phyloP scores from a whole-genome alignment of 192 early-diverging fungal genomes.

The Mortierella hygrophila region DNA sequence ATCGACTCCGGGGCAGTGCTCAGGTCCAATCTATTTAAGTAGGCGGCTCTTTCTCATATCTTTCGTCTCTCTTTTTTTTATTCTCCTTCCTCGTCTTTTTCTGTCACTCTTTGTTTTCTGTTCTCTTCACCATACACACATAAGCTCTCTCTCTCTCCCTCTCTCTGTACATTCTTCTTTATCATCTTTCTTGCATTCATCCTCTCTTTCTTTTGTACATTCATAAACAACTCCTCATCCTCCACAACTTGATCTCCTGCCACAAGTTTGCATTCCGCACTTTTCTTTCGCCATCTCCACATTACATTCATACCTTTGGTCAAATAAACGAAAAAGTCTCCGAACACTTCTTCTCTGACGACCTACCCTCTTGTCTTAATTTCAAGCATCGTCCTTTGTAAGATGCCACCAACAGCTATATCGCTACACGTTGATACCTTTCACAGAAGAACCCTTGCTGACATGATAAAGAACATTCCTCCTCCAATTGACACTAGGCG shows the following conservation, averaged over 20 bases:
- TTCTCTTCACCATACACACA: not conserved
- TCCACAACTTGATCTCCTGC: not conserved
- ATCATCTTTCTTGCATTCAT: not conserved
- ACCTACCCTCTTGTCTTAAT: not conserved
- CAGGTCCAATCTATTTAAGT: not conserved
- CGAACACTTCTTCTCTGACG: not conserved
- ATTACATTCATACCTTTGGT: conserved; percentile 1
- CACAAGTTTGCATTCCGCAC: not conserved
- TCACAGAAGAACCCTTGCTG: not conserved
- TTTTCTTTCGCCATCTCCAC: not conserved
- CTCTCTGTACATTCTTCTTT: not conserved
- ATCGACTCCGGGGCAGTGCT: conserved; percentile 7
- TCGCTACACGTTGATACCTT: not conserved
- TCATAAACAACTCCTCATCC: not conserved
- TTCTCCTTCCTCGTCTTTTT: not conserved
- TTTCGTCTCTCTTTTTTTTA: not conserved
- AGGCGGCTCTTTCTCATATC: too few relatives aligned
- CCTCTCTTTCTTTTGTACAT: not conserved
- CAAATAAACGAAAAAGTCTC: not conserved
- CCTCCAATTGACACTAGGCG: not conserved
- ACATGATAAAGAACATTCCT: not conserved
- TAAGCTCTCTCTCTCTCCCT: not conserved
- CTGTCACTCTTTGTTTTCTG: not conserved
- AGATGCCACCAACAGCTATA: not conserved
- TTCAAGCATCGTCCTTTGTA: not conserved